Conservation (phyloP, 2,329 filamentous ascomycete species). For the Penicillium oxalicum region DNA sequence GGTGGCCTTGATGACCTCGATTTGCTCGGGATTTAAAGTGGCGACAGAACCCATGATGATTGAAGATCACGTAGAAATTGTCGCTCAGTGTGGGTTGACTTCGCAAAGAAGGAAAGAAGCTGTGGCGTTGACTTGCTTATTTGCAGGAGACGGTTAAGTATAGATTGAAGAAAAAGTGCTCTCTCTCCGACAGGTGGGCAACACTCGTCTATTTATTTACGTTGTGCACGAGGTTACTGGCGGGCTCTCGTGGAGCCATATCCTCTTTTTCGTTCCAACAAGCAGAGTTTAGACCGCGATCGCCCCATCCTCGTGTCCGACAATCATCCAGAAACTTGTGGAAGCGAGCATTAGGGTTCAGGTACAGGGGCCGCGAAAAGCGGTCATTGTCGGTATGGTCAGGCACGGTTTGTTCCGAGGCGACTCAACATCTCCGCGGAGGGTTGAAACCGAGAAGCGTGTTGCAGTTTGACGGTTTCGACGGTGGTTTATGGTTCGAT, state of each 20-base stretch:
- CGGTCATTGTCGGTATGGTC: conserved; percentile 2
- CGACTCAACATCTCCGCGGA: conserved; percentile 16
- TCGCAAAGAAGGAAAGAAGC: not conserved
- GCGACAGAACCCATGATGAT: conserved; percentile 14
- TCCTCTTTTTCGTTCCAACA: not conserved
- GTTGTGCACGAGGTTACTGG: not conserved
- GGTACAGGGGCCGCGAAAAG: not conserved
- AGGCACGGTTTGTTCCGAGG: conserved; percentile 1
- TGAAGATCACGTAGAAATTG: not conserved
- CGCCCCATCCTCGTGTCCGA: not conserved
- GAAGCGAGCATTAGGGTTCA: conserved; percentile 3
- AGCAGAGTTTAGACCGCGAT: not conserved
- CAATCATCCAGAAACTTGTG: conserved; percentile 2
- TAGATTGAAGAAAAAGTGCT: no score
- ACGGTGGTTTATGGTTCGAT: conserved; percentile 2
- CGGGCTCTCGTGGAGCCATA: no score
- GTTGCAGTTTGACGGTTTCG: not conserved
- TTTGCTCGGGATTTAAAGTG: conserved; percentile 46
- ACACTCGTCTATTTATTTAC: conserved; percentile 9
- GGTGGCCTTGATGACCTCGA: conserved; percentile 62
- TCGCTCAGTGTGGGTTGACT: not conserved
- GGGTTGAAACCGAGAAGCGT: not conserved
- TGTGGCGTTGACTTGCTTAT: not conserved
- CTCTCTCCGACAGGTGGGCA: not conserved
- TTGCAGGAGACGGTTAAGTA: no score